Percentiles rank a stretch among this genome's conserved stretches.
phyloP scores from a whole-genome alignment of 805 yeast species.

The Jamesozyma jinghongensis region DNA sequence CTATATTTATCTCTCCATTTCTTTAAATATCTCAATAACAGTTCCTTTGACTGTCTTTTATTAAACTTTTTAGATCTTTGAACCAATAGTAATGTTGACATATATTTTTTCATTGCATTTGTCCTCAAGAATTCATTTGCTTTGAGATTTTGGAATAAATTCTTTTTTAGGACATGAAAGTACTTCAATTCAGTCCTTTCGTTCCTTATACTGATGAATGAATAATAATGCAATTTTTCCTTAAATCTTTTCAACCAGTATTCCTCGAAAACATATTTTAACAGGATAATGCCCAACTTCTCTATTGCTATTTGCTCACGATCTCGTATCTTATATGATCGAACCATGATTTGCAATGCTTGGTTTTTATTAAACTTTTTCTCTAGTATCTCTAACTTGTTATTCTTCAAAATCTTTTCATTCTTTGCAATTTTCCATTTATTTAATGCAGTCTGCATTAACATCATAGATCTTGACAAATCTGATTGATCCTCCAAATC shows the following conservation, averaged over 20 bases:
- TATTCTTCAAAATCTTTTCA: background rate
- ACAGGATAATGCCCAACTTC: conserved; percentile 6
- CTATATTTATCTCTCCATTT: background rate
- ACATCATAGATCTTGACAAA: conserved; percentile 3
- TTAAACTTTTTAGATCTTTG: background rate
- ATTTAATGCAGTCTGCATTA: conserved; percentile 5
- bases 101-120: background rate
- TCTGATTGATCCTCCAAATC: conserved; percentile 13
- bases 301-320: conserved; percentile 8
- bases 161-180: conserved; percentile 7
- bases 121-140: conserved; percentile 1
- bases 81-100: conserved; percentile 8
- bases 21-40: background rate
- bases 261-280: conserved; percentile 8
- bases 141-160: conserved; percentile 4
- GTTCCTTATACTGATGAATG: conserved; percentile 6
- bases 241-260: conserved; percentile 18
- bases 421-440: background rate
- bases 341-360: conserved; percentile 6
- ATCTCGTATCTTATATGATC: conserved; percentile 5
- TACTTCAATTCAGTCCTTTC: conserved; percentile 4
- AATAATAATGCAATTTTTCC: conserved; percentile 10
- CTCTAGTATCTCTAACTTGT: conserved; percentile 5
- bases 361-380: conserved; percentile 7
- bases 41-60: background rate